Percentiles rank a stretch among this genome's conserved stretches.
phyloP scores from a whole-genome alignment of 176 grass and related monocot species.

The Hordeum vulgare region DNA sequence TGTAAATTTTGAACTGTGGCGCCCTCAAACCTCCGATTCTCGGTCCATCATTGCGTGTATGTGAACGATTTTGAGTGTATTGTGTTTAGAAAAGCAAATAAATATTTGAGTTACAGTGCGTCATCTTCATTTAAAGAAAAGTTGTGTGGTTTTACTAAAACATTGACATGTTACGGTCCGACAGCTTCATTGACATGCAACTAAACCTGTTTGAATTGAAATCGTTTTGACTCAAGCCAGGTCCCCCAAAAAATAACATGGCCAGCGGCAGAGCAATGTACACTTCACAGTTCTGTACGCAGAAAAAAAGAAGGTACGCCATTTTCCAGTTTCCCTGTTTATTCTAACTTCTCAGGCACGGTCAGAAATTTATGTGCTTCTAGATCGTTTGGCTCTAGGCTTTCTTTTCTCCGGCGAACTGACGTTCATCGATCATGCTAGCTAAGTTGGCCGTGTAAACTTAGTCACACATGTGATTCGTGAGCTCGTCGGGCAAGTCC shows the following conservation, averaged over 20 bases:
- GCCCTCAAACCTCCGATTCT: too few species aligned
- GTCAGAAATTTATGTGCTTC: constrained; percentile 6
- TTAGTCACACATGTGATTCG: constrained; percentile 46
- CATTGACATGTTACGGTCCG: not conserved
- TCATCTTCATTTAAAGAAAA: not conserved
- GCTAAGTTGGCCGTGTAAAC: not conserved
- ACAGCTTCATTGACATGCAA: not conserved
- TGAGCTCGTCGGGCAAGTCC: constrained; percentile 76
- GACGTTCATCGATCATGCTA: not conserved
- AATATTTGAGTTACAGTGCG: not conserved
- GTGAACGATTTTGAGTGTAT: too few species aligned
- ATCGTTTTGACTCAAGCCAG: not conserved
- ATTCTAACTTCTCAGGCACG: not conserved
- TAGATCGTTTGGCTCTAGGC: not conserved
- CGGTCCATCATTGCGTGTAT: too few species aligned
- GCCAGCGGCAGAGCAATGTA: not conserved
- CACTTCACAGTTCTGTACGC: not conserved
- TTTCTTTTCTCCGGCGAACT: not conserved
- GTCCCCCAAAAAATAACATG: not conserved
- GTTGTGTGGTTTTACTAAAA: not conserved
- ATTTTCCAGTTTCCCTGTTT: not conserved
- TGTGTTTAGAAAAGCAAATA: not conserved
- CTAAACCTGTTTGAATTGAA: not conserved
- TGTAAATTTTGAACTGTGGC: too few species aligned
- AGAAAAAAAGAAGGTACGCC: not conserved